Evolutionary conservation across 768 basidiomycete genomes (phyloP), one percentile per base, ranked within the genome.

Genomic region (Serendipita sp.): DNA sequence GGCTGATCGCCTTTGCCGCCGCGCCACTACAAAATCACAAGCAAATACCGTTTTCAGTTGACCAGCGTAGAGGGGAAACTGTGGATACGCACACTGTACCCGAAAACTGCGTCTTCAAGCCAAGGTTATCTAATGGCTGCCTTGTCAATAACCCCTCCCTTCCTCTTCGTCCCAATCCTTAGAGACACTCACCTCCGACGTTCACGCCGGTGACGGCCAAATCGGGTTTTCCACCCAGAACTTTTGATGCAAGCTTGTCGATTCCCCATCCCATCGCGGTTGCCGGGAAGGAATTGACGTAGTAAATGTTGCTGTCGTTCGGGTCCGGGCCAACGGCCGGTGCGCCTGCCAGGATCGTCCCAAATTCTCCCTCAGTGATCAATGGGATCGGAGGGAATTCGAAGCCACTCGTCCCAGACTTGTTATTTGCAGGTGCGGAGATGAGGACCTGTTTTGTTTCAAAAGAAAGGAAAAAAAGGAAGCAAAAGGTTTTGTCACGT

Each of bases 151-250:
- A 3, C 9, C 38, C 11, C n/a, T 11, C 11, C 43, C 65, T 62
- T 44, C 70, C 70, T 65, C 38, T 68, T 69, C 41, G 69, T 61
- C 45, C 14, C 3, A 20, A 16, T 4, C 30, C 9, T 17, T 24
- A 24, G 16, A n/a, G 3, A 14, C 3, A 65, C 75, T 68, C 62
- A 75, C 76, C 73, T 61, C 77, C 76, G 20, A 77, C 72, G 66
- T 80, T 80, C 0, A 77, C 74, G 0, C 79, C 79, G 64, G 72
- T 73, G 28, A 81, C 72, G 5, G 78, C 74, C 31, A 81, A 69
- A 61, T 80, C 78, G 1, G 80, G 73, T 34, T 7, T 50, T 13
- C 70, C 67, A 33, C 50, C 63, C 63, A 76, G 78, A 66, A 77
- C 74, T 62, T 73, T 63, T 0, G 77, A 77, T 0, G 76, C 72